A percentile compares a stretch with the other conserved stretches of the same genome.
These are phyloP conservation scores for Tolypocladium nubicola DNA, from an alignment of 2,329 filamentous ascomycete genomes.

Conservation along the genomic window DNA sequence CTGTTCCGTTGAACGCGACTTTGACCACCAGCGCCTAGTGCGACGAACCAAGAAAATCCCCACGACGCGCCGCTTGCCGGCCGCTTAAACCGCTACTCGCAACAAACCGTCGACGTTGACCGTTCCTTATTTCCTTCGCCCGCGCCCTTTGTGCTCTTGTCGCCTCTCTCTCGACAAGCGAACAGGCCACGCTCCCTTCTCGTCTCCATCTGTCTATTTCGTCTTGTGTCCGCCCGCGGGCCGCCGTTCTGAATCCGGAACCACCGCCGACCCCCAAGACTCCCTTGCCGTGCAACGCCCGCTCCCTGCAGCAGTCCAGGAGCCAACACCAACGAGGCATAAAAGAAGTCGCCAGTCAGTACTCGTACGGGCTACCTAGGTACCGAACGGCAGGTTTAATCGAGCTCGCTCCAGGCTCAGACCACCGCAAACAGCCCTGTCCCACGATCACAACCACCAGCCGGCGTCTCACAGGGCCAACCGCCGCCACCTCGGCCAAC, in stretches of 20 bases:
- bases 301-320: background rate
- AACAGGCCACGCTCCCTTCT: background rate
- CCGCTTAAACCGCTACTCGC: background rate
- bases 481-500: background rate
- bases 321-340: background rate
- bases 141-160: background rate
- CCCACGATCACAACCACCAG: background rate
- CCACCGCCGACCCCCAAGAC: background rate
- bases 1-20: background rate
- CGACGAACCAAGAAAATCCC: background rate
- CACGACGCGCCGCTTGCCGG: background rate
- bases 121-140: slow-evolving; percentile 11
- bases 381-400: background rate
- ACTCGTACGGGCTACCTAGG: no score
- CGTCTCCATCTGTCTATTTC: background rate
- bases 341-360: background rate
- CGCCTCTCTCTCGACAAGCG: background rate
- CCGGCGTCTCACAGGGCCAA: background rate
- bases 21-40: background rate
- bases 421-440: background rate
- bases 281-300: background rate
- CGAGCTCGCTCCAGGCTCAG: background rate
- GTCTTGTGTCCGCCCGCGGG: background rate
- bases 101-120: slow-evolving; percentile 15
- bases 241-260: background rate